Base-by-base conservation (phyloP, 1,139 yeast species). In the Arxiozyma slooffiae region DNA sequence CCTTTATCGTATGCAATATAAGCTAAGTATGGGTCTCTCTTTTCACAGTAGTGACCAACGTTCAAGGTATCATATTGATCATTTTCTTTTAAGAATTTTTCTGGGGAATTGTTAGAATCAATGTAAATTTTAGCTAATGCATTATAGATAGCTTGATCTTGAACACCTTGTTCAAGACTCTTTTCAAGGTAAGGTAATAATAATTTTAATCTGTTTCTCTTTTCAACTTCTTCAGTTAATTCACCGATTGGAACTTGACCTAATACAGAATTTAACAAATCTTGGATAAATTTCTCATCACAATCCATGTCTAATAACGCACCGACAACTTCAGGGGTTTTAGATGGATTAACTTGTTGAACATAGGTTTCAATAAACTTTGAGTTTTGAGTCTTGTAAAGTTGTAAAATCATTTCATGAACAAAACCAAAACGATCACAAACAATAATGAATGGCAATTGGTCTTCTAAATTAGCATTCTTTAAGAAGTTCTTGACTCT, bases 41-140 rank as follows among this genome's bases (percentile, higher is more conserved):
- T 92, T 71, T 94, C 99, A 78, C 99, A 94, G 76, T 92, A 92
- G 67, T 83, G 89, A 77, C 98, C 99, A 61, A 92, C 97, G 60
- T 85, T 86, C 60, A 87, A 75, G 24, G 98, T 85, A 70, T 92
- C 95, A 72, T 94, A 92, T 64, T 79, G 77, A 61, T 82, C 77
- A 68, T 92, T 94, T 70, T 92, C 98, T 68, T 82, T 84, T 73
- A 92, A 78, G 75, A 94, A 94, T 70, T 89, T 89, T 68, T 92
- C 98, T 44, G 99, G 98, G 59, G 90, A 85, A 73, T 92, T 94
- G 76, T 92, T 92, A 54, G 96, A 86, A 70, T 92, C 99, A 64
- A 92, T 92, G 75, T 94, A 92, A 60, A 94, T 94, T 75, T 94
- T 92, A 48, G 98, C 98, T 69, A 92, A 78, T 17, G 98, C 89